Evolutionary conservation across 176 grass and related monocot species (phyloP).

Genomic region (Cocos nucifera): DNA sequence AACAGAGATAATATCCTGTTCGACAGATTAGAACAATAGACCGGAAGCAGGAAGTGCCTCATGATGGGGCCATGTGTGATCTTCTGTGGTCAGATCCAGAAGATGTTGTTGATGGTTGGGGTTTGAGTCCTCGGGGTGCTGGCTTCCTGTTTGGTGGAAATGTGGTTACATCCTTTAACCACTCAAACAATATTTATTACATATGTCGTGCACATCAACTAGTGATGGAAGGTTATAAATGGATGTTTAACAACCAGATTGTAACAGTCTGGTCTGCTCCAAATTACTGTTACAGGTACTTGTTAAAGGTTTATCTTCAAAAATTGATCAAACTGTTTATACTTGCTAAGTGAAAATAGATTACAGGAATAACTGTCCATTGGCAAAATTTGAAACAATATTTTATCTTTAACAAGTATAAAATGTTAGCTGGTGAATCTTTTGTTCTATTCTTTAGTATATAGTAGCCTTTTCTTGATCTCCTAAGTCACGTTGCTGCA

Average conservation of each 20-base stretch:
- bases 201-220: slow-evolving; percentile 98
- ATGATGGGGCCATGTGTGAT: slow-evolving; percentile 99
- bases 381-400: too few relatives aligned
- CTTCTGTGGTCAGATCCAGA: slow-evolving; percentile 99
- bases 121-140: slow-evolving; percentile 91
- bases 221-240: slow-evolving; percentile 99
- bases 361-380: too few relatives aligned
- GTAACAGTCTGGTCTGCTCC: slow-evolving; percentile 99
- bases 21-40: slow-evolving; percentile 91
- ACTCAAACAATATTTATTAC: slow-evolving; percentile 89
- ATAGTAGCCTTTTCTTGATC: too few relatives aligned
- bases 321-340: background rate
- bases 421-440: too few relatives aligned
- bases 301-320: slow-evolving; percentile 5
- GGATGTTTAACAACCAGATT: slow-evolving; percentile 99
- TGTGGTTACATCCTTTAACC: slow-evolving; percentile 84
- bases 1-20: background rate
- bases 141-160: slow-evolving; percentile 91
- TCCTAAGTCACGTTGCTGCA: too few relatives aligned
- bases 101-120: slow-evolving; percentile 90
- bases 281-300: slow-evolving; percentile 99
- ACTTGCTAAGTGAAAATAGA: too few relatives aligned
- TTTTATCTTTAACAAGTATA: too few relatives aligned
- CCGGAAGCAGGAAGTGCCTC: slow-evolving; percentile 97
- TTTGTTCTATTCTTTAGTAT: too few relatives aligned